Evolutionary conservation across 306 rosid species (phyloP), one percentile per base, ranked within the genome.

Genomic region (Prunus mira): DNA sequence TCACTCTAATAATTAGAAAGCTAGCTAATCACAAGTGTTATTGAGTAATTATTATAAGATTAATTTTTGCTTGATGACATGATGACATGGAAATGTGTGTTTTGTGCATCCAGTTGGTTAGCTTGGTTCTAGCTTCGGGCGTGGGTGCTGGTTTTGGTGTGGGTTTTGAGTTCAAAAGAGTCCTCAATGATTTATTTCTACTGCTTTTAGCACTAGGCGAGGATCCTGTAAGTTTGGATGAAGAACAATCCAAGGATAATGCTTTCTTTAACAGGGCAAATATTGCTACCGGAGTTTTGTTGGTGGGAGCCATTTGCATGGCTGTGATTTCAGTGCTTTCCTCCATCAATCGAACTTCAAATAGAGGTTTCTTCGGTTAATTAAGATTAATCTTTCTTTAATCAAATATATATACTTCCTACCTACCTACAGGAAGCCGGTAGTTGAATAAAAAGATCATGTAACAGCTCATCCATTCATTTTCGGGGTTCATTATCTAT

Each of bases 141-240:
- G 75, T 84, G 41, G 89, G 87, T 7, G 96, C 75, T 5, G 91
- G 96, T 3, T 83, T 88, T 18, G 91, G 78, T 3, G 75, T 79
- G 9, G 76, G 80, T 2, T 0, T 67, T 2, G 92, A 88, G 43
- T 71, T 85, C 46, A 84, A 81, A 14, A 77, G 41, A 3, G 22
- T 73, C 8, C 12, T 74, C 4, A 71, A 76, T 19, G 10, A 1
- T 3, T 0, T 69, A 1, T n/a, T 68, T 27, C 77, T 61, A 13
- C 11, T n/a, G 3, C 12, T 69, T 22, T 30, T 22, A 12, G 20
- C 18, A n/a, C 3, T 10, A 9, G 72, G 20, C 3, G 61, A 18
- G 45, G 4, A n/a, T 45, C 18, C 65, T 4, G 65, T 22, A 1
- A 30, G 1, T 0, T 65, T 79, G 6, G 67, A 71, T 0, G 55